Percentiles rank a stretch among this genome's conserved stretches.
Conservation (phyloP, 257 asterid genomes). For the Fraxinus cuspidata region DNA sequence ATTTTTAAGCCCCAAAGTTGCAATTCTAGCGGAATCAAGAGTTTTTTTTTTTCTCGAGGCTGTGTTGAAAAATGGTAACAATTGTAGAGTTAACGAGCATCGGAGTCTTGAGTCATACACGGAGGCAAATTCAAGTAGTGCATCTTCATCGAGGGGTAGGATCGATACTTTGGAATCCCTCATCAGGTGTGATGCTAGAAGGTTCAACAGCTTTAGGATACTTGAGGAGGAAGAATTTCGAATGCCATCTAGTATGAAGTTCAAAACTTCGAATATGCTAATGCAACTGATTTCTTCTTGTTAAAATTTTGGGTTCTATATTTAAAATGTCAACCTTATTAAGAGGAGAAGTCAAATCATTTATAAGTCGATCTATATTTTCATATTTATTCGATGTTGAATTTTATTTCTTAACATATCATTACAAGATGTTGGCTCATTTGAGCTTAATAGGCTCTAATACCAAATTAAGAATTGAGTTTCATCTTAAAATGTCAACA, state of each 20-base stretch:
- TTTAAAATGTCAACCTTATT: no score
- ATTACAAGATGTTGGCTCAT: no score
- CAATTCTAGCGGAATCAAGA: conserved; percentile 76
- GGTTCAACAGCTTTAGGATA: conserved; percentile 73
- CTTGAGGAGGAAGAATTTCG: conserved; percentile 69
- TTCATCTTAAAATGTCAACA: no score
- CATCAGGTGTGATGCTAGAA: conserved; percentile 75
- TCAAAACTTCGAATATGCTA: conserved; percentile 80
- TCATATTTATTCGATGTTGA: no score
- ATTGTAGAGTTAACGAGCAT: conserved; percentile 55
- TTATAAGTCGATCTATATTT: no score
- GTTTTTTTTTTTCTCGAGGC: conserved; percentile 74
- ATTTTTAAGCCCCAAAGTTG: conserved; percentile 60
- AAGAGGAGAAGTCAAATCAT: no score
- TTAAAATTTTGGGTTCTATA: no score
- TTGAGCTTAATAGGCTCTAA: no score
- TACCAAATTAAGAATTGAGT: no score
- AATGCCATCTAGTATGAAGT: conserved; percentile 50
- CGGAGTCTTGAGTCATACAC: conserved; percentile 55
- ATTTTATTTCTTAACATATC: no score
- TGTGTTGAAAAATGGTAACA: conserved; percentile 76
- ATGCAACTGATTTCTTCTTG: conserved; percentile 70
- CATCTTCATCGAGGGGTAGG: conserved; percentile 74
- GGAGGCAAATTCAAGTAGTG: conserved; percentile 66
- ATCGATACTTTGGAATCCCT: conserved; percentile 86